Evolutionary conservation across 345 rosid genomes (phyloP), one percentile per base, ranked within the genome.

Genomic region (Acer negundo): DNA sequence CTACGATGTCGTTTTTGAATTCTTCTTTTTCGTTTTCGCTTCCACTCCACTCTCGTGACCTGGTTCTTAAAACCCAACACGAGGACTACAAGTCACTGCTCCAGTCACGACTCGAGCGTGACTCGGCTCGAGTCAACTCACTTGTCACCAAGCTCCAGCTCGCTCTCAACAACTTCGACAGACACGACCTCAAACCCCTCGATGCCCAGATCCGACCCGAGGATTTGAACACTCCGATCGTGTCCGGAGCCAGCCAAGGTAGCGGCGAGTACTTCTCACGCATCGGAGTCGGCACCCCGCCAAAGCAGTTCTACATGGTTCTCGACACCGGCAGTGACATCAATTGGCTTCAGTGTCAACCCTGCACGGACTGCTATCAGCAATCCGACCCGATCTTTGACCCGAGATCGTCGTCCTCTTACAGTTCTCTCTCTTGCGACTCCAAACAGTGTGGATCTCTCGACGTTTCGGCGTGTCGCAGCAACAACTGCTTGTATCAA

Each of bases 181-280:
- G 79, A 62, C 84, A 88, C 62, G 86, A 86, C 42, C 97, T 94
- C 23, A 80, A 64, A 24, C 98, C 97, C 40, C 65, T 85, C 19
- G 40, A 72, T 19, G 76, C 85, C 53, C 83, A 81, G 49, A 79
- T 78, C 85, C 82, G 61, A 4, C 79, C 94, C 9, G 84, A 90
- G 81, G 93, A 80, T 10, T 66, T 95, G 38, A 77, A 89, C 3
- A 88, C 94, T 9, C 97, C 98, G 3, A 83, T 95, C 55, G 79
- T 87, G 40, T 93, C 99, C 70, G 99, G 99, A 9, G 62, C 73
- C 3, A 79, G 89, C 63, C 95, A 93, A 70, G 99, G 99, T 12
- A 93, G 97, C 85, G 98, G 98, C 3, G 99, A 95, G 90, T 95
- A 95, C 82, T 95, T 95, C 86, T 82, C 98, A 0, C 85, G 92